phyloP scores from a whole-genome alignment of 352 stramenopile species.

The Phytophthora constricta region DNA sequence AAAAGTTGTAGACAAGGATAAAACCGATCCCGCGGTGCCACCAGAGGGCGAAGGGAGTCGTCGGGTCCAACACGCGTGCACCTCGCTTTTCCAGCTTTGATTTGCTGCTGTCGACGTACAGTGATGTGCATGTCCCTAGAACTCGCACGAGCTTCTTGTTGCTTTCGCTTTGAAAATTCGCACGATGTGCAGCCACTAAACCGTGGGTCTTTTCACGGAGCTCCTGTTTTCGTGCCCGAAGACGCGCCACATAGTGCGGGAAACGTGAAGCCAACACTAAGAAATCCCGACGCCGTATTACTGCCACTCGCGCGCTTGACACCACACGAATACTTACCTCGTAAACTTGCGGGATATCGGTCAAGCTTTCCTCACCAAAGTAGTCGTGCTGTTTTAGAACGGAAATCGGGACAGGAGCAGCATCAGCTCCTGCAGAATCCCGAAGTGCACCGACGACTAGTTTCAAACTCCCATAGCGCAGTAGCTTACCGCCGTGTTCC shows the following conservation, averaged over 20 bases:
- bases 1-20: constrained; percentile 67
- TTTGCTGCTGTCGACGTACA: constrained; percentile 53
- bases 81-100: constrained; percentile 35
- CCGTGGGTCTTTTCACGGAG: constrained; percentile 22
- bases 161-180: constrained; percentile 51
- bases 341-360: constrained; percentile 37
- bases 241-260: constrained; percentile 36
- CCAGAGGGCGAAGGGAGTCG: constrained; percentile 50
- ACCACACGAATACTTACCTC: constrained; percentile 64
- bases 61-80: constrained; percentile 48
- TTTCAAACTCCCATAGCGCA: constrained; percentile 31
- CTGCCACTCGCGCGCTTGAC: constrained; percentile 54
- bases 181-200: constrained; percentile 33
- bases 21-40: constrained; percentile 61
- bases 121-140: constrained; percentile 48
- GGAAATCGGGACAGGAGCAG: constrained; percentile 43
- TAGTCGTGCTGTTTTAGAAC: constrained; percentile 61
- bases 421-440: constrained; percentile 17
- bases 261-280: constrained; percentile 47
- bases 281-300: constrained; percentile 51
- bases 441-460: constrained; percentile 13
- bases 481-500: constrained; percentile 54
- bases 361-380: constrained; percentile 70
- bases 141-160: constrained; percentile 54
- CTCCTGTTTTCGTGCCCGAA: constrained; percentile 28